Evolutionary conservation across 306 rosid species (phyloP), one percentile per base, ranked within the genome.

Genomic region (Rosa chinensis): DNA sequence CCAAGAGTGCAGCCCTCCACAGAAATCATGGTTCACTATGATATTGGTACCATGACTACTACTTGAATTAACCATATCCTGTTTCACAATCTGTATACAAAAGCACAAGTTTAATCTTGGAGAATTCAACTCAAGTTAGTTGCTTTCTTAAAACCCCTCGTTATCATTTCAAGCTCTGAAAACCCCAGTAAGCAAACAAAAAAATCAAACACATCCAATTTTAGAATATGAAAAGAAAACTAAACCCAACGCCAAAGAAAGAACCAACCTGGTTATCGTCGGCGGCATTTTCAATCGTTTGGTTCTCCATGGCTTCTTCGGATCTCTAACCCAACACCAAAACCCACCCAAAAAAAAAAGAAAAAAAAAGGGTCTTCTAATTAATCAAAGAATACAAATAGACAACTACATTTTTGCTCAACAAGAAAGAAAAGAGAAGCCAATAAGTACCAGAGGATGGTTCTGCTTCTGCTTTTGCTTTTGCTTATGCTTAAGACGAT

Each of bases 1-100:
- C 99, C 98, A 96, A 68, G 86, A 87, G 48, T 86, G 88, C 85
- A 96, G 74, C 84, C 93, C 97, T 53, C 75, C 80, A 66, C 94
- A 86, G 89, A 96, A 96, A 84, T 96, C 72, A 66, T 90, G 94
- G 79, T 96, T 96, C 72, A 75, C 76, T 72, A 93, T 48, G 82
- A 96, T 82, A 85, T 96, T 93, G 66, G 84, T 66, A 78, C 85
- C 82, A 61, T 25, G 77, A 80, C 80, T 76, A 45, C 77, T 67
- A 74, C 80, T 88, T 76, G 77, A 42, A 82, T 74, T 66, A 70
- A 80, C 66, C 56, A 55, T 70, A 66, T 47, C 84, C 83, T 78
- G 85, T 14, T 76, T 83, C 68, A 78, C 80, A 74, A 40, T 83
- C 96, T 92, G 89, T 72, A 72, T 53, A n/a, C 45, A 21, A 80